These are phyloP conservation scores for Boletus rufocinnamomeus DNA, from an alignment of 768 basidiomycete genomes.

Conservation along the genomic window DNA sequence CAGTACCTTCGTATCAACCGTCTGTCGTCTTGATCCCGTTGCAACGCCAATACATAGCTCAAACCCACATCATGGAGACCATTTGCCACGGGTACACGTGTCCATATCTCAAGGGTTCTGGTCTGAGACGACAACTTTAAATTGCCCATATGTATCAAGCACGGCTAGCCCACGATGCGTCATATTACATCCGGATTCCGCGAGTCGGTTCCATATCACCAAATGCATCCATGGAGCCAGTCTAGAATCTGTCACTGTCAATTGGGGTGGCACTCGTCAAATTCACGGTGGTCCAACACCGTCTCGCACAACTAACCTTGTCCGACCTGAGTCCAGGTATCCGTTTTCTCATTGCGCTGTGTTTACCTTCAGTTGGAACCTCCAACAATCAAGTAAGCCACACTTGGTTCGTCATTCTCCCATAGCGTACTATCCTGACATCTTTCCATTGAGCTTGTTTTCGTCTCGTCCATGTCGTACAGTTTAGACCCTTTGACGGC, in stretches of 20 bases:
- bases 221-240: constrained; percentile 9
- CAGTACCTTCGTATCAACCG: no score
- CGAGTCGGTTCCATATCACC: constrained; percentile 9
- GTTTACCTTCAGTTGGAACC: not conserved
- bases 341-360: not conserved
- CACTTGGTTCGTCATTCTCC: not conserved
- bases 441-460: not conserved
- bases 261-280: not conserved
- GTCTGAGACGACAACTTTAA: constrained; percentile 8
- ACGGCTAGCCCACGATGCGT: constrained; percentile 5
- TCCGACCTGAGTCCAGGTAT: not conserved
- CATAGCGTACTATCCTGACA: constrained; percentile 10
- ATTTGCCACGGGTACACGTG: not conserved
- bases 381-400: constrained; percentile 8
- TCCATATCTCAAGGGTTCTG: not conserved
- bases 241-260: constrained; percentile 11
- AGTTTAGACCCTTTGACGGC: constrained; percentile 31
- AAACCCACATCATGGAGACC: not conserved
- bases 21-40: no score
- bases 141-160: constrained; percentile 1
- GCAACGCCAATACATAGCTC: not conserved
- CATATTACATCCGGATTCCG: constrained; percentile 1
- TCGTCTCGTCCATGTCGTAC: constrained; percentile 22
- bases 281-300: not conserved
- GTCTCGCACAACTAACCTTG: not conserved